A percentile compares a stretch with the other conserved stretches of the same genome.
These are phyloP conservation scores for Lactifluus piperatus DNA, from an alignment of 768 basidiomycete genomes.

Conservation along the genomic window DNA sequence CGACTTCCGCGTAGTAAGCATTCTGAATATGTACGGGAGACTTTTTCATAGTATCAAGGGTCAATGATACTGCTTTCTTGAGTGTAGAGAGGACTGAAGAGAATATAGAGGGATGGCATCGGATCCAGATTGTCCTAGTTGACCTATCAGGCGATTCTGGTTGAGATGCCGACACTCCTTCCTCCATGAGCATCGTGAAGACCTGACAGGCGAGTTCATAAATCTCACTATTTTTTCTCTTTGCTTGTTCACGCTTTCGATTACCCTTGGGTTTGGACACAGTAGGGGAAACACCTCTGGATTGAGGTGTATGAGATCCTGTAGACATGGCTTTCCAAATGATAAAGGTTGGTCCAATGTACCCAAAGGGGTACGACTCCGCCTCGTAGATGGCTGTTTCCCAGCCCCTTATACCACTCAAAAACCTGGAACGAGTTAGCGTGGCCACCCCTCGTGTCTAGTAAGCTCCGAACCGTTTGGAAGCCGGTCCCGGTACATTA, in stretches of 20 bases:
- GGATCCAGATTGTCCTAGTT: conserved; percentile 60
- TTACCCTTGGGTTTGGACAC: conserved; percentile 20
- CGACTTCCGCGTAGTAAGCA: conserved; percentile 46
- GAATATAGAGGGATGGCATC: conserved; percentile 69
- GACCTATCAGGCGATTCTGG: conserved; percentile 8
- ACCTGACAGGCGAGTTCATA: neutral
- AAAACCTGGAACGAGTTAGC: conserved; percentile 38
- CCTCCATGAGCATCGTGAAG: neutral
- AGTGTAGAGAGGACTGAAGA: conserved; percentile 47
- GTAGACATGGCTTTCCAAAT: conserved; percentile 53
- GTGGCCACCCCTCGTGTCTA: neutral
- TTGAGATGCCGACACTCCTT: conserved; percentile 26
- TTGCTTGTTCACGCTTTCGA: conserved; percentile 26
- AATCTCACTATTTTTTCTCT: conserved; percentile 1
- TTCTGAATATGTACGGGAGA: conserved; percentile 22
- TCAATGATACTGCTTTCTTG: conserved; percentile 40
- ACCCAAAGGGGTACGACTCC: conserved; percentile 53
- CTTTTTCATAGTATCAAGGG: conserved; percentile 31
- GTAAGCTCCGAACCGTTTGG: conserved; percentile 41
- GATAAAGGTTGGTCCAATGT: conserved; percentile 63
- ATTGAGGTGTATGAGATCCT: neutral
- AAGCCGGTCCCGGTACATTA: conserved; percentile 49
- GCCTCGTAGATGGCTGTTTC: conserved; percentile 61
- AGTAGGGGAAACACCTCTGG: neutral
- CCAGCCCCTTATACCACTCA: conserved; percentile 54